These are phyloP conservation scores for Adansonia rubrostipa DNA, from an alignment of 441 rosid species.

Conservation along the genomic window DNA sequence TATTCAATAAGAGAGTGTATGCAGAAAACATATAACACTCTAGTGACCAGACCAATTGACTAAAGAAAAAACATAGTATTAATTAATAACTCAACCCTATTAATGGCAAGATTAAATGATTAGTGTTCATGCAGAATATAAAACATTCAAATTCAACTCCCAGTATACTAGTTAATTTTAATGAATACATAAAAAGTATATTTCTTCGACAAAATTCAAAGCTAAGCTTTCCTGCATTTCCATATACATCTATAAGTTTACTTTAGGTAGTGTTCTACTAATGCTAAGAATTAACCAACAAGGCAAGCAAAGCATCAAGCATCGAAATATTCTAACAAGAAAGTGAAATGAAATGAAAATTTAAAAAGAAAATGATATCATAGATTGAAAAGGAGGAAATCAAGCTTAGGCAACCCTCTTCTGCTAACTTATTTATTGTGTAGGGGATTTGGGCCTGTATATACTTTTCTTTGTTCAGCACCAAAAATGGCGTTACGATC, in stretches of 20 bases:
- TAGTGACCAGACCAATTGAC: no score
- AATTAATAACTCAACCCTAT: no score
- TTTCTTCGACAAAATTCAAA: conserved; percentile 27
- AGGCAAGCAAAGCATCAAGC: conserved; percentile 26
- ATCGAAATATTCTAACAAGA: conserved; percentile 27
- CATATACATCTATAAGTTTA: conserved; percentile 40
- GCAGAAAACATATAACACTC: no score
- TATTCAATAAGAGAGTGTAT: no score
- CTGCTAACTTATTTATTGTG: conserved; percentile 41
- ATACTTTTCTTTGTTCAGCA: conserved; percentile 51
- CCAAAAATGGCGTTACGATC: conserved; percentile 37
- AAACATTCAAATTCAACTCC: not conserved
- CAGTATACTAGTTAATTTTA: not conserved
- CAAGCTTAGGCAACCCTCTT: conserved; percentile 23
- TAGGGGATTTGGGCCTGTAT: conserved; percentile 52
- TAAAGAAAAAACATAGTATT: no score
- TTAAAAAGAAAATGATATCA: not conserved
- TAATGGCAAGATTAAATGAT: no score
- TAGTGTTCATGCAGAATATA: no score
- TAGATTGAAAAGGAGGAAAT: conserved; percentile 32
- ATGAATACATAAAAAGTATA: conserved; percentile 20
- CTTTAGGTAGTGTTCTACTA: conserved; percentile 24
- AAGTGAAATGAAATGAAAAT: conserved; percentile 12
- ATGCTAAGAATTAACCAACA: not conserved
- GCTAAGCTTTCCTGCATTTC: conserved; percentile 29